Evolutionary conservation across 768 basidiomycete species (phyloP).

Genomic region (Psilocybe cubensis): DNA sequence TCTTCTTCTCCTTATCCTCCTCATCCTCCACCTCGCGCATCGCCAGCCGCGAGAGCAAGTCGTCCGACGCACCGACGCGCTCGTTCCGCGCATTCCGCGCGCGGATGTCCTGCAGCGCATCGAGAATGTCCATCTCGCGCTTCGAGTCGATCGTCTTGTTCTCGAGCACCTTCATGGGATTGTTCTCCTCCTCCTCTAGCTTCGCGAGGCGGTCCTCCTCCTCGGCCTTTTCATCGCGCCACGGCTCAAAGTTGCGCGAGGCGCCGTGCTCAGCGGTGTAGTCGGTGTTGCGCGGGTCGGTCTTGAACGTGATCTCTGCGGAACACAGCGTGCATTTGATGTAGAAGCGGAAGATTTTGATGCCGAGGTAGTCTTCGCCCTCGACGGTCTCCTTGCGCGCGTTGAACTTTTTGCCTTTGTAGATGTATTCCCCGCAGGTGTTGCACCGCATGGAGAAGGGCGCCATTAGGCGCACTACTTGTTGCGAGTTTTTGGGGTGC

Average conservation of each 20-base stretch:
- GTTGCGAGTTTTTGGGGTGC: constrained; percentile 92
- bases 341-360: constrained; percentile 94
- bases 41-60: constrained; percentile 64
- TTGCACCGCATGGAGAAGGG: constrained; percentile 98
- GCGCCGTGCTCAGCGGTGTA: constrained; percentile 95
- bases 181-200: constrained; percentile 91
- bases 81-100: constrained; percentile 90
- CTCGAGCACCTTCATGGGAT: constrained; percentile 97
- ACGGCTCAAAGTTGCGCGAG: constrained; percentile 96
- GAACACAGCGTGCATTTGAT: constrained; percentile 96
- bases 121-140: constrained; percentile 97
- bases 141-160: constrained; percentile 91
- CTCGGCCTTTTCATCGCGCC: constrained; percentile 80
- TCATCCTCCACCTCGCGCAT: constrained; percentile 76
- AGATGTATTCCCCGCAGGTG: constrained; percentile 97
- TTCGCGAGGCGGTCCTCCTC: constrained; percentile 86
- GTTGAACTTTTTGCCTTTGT: constrained; percentile 99
- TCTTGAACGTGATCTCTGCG: constrained; percentile 99
- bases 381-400: constrained; percentile 98
- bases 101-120: constrained; percentile 91
- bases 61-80: constrained; percentile 74
- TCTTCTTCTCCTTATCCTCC: constrained; percentile 70
- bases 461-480: constrained; percentile 98
- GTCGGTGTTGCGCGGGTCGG: constrained; percentile 97
- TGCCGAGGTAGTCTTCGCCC: constrained; percentile 96